These are phyloP conservation scores for Lactarius quietus DNA, from an alignment of 768 basidiomycete species.

Conservation along the genomic window DNA sequence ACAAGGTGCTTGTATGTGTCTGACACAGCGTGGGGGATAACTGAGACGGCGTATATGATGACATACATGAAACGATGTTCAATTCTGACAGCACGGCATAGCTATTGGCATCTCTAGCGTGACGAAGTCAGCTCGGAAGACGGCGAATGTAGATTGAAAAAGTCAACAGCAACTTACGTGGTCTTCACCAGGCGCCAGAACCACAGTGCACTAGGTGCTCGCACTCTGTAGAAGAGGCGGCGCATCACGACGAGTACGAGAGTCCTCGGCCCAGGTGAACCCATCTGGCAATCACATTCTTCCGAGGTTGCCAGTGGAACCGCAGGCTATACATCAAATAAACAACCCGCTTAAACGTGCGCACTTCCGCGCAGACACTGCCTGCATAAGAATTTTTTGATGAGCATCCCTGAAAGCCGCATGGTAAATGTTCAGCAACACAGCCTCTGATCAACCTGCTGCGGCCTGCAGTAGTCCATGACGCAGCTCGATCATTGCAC, in stretches of 20 bases:
- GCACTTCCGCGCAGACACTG: neutral
- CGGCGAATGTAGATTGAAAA: neutral
- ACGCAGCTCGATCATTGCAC: neutral
- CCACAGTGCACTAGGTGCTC: neutral
- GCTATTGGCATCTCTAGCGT: too few species aligned
- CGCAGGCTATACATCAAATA: neutral
- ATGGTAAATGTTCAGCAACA: conserved; percentile 23
- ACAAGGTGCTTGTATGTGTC: neutral
- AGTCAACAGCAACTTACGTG: neutral
- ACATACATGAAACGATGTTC: too few species aligned
- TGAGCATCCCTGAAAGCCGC: conserved; percentile 21
- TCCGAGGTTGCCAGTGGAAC: neutral
- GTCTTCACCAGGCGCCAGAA: neutral
- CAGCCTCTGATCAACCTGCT: conserved; percentile 15
- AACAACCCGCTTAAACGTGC: neutral
- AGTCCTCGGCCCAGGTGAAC: neutral
- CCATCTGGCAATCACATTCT: neutral
- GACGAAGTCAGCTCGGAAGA: neutral
- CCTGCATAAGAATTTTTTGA: neutral
- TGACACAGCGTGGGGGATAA: neutral
- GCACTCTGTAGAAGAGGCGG: neutral
- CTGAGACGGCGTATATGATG: neutral
- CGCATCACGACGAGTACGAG: neutral
- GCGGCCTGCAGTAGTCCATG: conserved; percentile 4
- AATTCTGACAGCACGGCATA: neutral